Base-by-base conservation (phyloP, 768 basidiomycete species). In the Aureoboletus auriporus region DNA sequence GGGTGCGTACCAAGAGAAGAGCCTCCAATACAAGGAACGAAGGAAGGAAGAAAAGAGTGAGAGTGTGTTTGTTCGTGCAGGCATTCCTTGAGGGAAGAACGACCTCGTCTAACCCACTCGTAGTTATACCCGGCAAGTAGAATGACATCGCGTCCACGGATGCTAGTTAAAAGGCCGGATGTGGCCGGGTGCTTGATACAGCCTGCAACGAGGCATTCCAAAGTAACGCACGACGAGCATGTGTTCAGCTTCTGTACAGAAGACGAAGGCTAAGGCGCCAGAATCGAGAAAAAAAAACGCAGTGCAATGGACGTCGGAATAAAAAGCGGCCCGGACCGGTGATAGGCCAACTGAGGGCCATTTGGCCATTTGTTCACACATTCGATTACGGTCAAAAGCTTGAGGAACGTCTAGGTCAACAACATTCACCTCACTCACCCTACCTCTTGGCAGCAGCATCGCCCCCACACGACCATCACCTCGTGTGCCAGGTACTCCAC, bases 81-180 rank as follows among this genome's bases (percentile, higher is more conserved):
- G 44, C 50, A 59, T 43, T 31, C 35, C 1, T 13, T 34, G 28
- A 33, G 17, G 0, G 36, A 20, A 13, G 48, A n/a, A 27, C 11
- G 20, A 17, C 27, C 26, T 31, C 9, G 23, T 20, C 47, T 6
- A 16, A 31, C 14, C 33, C 20, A 23, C 26, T 12, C n/a, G 41
- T 42, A 46, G 23, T 43, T 58, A 61, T 53, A 45, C 34, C 31
- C 13, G 12, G 27, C n/a, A 17, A 27, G 31, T 6, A 14, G 33
- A 27, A 17, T 16, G 46, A 27, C 37, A 11, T 23, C 38, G 38
- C 33, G 34, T 34, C 16, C 42, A 36, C 14, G 4, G 23, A 35
- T 39, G 43, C 46, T 33, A 37, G 28, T 31, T 23, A 45, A 35
- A 34, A 23, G 20, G 20, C 27, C 46, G 39, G 14, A 16, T 5